Conservation (phyloP, 2,329 filamentous ascomycete genomes). For the Monosporascus sp. region DNA sequence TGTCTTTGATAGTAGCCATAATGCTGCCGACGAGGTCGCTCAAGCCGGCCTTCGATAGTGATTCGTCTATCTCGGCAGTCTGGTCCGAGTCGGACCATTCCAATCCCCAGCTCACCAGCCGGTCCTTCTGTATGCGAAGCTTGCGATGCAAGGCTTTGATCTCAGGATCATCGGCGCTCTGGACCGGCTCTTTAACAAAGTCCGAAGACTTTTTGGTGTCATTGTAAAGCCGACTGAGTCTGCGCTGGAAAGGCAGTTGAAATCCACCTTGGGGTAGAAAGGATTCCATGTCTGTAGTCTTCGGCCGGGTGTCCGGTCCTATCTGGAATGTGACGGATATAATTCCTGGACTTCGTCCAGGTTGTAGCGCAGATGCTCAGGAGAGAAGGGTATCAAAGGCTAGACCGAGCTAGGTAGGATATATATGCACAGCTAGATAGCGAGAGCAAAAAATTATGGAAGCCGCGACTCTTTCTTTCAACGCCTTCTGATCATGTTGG, state of each 20-base stretch:
- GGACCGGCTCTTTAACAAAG: constrained; percentile 61
- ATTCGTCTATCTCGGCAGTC: constrained; percentile 65
- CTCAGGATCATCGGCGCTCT: constrained; percentile 61
- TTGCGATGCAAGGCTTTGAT: constrained; percentile 69
- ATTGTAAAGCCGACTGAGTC: constrained; percentile 69
- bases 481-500: no score
- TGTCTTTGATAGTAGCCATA: constrained; percentile 75
- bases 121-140: constrained; percentile 73
- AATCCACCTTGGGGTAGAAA: constrained; percentile 47
- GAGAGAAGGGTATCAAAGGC: no score
- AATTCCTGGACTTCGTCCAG: no score
- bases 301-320: not conserved
- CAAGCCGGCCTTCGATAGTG: constrained; percentile 65
- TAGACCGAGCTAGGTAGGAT: no score
- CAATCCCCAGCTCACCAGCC: constrained; percentile 72
- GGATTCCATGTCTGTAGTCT: constrained; percentile 31
- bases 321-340: no score
- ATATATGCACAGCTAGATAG: no score
- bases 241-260: constrained; percentile 53
- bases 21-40: constrained; percentile 75
- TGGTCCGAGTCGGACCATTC: constrained; percentile 73
- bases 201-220: constrained; percentile 76
- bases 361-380: no score
- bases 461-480: no score
- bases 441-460: no score